Percentiles rank a stretch among this genome's conserved stretches.
phyloP scores from a whole-genome alignment of 306 rosid genomes.

The Vicia villosa region DNA sequence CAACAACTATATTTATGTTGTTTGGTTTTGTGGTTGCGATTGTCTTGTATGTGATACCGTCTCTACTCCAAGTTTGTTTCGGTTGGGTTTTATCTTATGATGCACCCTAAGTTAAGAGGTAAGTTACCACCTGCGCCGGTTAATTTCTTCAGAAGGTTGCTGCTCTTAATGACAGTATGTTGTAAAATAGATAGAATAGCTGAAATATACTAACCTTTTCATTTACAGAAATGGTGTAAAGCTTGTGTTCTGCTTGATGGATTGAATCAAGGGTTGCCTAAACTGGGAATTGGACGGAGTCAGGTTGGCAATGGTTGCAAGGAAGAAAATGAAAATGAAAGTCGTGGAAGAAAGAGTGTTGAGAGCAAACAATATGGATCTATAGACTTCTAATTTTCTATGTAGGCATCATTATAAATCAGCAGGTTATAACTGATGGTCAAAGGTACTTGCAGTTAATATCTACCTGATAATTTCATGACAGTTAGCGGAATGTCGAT shows the following conservation, averaged over 20 bases:
- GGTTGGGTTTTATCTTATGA: conserved; percentile 70
- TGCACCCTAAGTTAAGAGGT: conserved; percentile 83
- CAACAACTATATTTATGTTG: conserved; percentile 64
- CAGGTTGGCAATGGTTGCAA: conserved; percentile 47
- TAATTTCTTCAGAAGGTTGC: conserved; percentile 88
- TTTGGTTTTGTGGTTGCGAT: conserved; percentile 63
- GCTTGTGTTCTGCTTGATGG: conserved; percentile 97
- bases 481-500: conserved; percentile 3
- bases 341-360: conserved; percentile 49
- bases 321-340: conserved; percentile 49
- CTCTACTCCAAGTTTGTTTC: conserved; percentile 58
- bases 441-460: neutral
- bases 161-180: conserved; percentile 75
- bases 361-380: conserved; percentile 83
- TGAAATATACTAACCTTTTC: conserved; percentile 13
- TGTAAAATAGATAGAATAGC: conserved; percentile 42
- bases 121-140: conserved; percentile 63
- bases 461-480: neutral
- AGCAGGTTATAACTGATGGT: neutral
- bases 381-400: conserved; percentile 68
- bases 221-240: conserved; percentile 90
- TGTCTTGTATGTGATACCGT: conserved; percentile 69
- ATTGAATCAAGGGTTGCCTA: conserved; percentile 87
- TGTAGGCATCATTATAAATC: conserved; percentile 1
- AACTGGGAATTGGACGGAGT: conserved; percentile 84